Conservation (phyloP, 2,329 filamentous ascomycete genomes). For the Diaporthe vexans region DNA sequence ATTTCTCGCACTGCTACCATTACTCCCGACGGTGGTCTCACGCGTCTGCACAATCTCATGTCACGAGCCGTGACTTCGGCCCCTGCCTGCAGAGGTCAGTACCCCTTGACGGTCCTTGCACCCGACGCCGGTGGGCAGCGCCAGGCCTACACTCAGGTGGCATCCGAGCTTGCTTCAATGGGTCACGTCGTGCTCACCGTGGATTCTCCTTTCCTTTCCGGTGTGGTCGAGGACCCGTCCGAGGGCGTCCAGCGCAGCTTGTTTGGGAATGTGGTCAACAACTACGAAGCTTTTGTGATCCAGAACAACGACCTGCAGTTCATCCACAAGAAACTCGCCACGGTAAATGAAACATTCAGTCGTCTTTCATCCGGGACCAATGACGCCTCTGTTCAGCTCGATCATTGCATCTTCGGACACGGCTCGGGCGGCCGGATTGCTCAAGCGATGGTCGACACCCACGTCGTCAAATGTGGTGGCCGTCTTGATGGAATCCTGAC, state of each 20-base stretch:
- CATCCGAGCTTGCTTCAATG: conserved; percentile 35
- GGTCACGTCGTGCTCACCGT: conserved; percentile 35
- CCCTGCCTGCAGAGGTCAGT: conserved; percentile 30
- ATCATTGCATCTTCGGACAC: conserved; percentile 35
- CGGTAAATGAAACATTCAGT: neutral
- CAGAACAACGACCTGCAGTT: conserved; percentile 14
- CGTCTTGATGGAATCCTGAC: conserved; percentile 11
- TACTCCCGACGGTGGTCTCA: neutral
- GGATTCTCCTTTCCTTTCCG: conserved; percentile 34
- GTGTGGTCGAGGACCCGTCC: conserved; percentile 14
- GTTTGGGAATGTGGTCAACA: neutral
- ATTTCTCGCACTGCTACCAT: neutral
- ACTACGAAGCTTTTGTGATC: neutral
- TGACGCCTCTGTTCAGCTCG: neutral
- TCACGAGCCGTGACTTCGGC: conserved; percentile 14
- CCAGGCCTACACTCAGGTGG: conserved; percentile 39
- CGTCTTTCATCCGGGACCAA: neutral
- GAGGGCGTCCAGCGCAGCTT: neutral
- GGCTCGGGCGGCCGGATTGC: conserved; percentile 33
- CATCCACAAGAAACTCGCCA: neutral
- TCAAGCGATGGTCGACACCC: neutral
- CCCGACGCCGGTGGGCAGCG: conserved; percentile 36
- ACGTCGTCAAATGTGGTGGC: conserved; percentile 6
- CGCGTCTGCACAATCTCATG: conserved; percentile 36
- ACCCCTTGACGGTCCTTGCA: conserved; percentile 31